Evolutionary conservation across 352 stramenopile genomes (phyloP).

Genomic region (Blastocystis sp.): DNA sequence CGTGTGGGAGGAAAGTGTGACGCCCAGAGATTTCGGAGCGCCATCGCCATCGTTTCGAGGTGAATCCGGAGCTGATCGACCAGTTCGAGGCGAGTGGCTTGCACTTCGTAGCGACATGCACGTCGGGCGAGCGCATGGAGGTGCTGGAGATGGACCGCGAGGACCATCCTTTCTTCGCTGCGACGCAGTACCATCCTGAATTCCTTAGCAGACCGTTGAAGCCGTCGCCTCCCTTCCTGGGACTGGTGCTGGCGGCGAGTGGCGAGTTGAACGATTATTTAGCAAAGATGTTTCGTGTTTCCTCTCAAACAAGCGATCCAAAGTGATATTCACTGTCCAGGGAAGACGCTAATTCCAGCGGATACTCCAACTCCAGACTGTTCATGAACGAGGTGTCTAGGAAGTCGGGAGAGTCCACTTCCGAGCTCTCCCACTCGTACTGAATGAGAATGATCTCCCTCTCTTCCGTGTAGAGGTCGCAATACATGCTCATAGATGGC

Average conservation of each 20-base stretch:
- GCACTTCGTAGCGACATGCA: constrained; percentile 90
- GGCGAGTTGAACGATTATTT: constrained; percentile 66
- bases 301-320: neutral
- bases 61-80: constrained; percentile 87
- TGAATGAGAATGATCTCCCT: neutral
- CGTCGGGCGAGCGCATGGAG: constrained; percentile 92
- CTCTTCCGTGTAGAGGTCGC: neutral
- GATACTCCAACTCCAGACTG: too few relatives aligned
- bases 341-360: too few relatives aligned
- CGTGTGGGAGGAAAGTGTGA: constrained; percentile 79
- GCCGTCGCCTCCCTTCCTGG: constrained; percentile 91
- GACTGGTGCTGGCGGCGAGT: constrained; percentile 79
- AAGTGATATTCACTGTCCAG: too few relatives aligned
- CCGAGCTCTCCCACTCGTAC: constrained; percentile 1
- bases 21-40: constrained; percentile 79
- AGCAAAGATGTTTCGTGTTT: neutral
- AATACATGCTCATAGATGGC: neutral
- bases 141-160: constrained; percentile 83
- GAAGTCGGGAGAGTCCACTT: neutral
- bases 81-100: constrained; percentile 72
- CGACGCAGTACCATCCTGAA: constrained; percentile 96
- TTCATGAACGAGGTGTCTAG: too few relatives aligned
- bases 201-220: constrained; percentile 88
- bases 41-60: constrained; percentile 95
- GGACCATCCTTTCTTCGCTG: constrained; percentile 96